phyloP scores from a whole-genome alignment of 1,284 basidiomycete species.

The Porogramme epimiltina region DNA sequence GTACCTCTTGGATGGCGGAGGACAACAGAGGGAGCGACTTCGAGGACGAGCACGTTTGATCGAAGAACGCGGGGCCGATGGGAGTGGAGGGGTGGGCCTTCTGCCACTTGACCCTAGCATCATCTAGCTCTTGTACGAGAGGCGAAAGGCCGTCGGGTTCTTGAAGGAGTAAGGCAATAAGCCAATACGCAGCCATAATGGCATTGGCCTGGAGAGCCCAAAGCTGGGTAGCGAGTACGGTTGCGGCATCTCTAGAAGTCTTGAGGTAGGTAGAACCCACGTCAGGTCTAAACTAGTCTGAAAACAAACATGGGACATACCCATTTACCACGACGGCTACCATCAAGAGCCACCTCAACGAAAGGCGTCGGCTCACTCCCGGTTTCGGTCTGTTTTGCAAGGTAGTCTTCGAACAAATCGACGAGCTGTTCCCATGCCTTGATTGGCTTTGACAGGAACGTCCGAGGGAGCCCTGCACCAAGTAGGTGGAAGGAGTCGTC shows the following conservation, averaged over 20 bases:
- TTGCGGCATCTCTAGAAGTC: slow-evolving; percentile 15
- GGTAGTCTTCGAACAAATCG: slow-evolving; percentile 27
- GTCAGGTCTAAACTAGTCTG: no score
- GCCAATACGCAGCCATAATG: slow-evolving; percentile 32
- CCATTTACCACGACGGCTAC: slow-evolving; percentile 18
- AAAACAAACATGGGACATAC: slow-evolving; percentile 7
- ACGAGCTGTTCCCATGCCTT: slow-evolving; percentile 25
- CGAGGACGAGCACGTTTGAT: slow-evolving; percentile 10
- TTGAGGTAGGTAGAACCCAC: no score
- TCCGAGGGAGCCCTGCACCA: slow-evolving; percentile 23
- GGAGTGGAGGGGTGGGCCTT: slow-evolving; percentile 12
- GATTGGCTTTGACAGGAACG: slow-evolving; percentile 14
- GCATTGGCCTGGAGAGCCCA: slow-evolving; percentile 37
- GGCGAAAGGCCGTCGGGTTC: slow-evolving; percentile 25
- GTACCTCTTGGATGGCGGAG: slow-evolving; percentile 35
- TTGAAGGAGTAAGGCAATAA: slow-evolving; percentile 30
- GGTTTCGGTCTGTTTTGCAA: slow-evolving; percentile 20
- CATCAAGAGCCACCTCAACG: slow-evolving; percentile 11
- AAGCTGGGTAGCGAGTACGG: slow-evolving; percentile 22
- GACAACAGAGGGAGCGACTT: slow-evolving; percentile 28
- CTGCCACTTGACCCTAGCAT: slow-evolving; percentile 16
- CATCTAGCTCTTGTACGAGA: slow-evolving; percentile 30
- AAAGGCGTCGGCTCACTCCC: slow-evolving; percentile 20
- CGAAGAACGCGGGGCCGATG: slow-evolving; percentile 13
- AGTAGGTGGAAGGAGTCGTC: slow-evolving; percentile 34